Evolutionary conservation across 2,329 filamentous ascomycete species (phyloP), one percentile per base, ranked within the genome.

Genomic region (Penicillium griseofulvum): DNA sequence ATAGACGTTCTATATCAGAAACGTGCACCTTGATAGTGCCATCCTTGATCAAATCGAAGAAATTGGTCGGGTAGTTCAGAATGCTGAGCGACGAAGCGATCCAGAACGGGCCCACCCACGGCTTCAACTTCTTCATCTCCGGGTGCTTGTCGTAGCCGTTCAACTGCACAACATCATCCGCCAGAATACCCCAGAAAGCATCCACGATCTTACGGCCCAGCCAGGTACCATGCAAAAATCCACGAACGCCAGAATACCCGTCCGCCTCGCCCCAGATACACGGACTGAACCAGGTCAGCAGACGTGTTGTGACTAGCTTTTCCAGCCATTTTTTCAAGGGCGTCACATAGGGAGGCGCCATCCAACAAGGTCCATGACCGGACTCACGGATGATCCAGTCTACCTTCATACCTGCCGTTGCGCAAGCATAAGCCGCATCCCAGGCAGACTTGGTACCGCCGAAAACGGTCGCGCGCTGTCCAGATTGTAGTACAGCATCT

Each of bases 261-360:
- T 85, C 86, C 2, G 79, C 81, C 1, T 79, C 76, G 5, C 85
- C 87, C 86, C 87, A 92, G 14, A 88, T 80, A 66, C 88, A 91
- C 0, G 89, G 89, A 49, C 83, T 86, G 71, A 92, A 85, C 85
- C 87, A 91, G 2, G 84, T 88, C 50, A 91, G 73, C 59, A 88
- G 79, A 0, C 89, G 84, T 0, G 83, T 87, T 31, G 82, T 81
- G 4, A 87, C 80, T 5, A 91, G 78, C 63, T 87, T 84, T 70
- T 91, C 87, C 0, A 90, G 74, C 80, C 83, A 85, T 55, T 80
- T 81, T 68, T 86, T 86, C n/a, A 88, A 66, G 0, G 86, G 86
- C 1, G 87, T 88, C 16, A 89, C 85, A 52, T 83, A 84, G 1
- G 65, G 58, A 4, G 71, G 71, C 7, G 68, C 65, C 71, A 76